Percentiles rank a stretch among this genome's conserved stretches.
These are phyloP conservation scores for Lathyrus oleraceus DNA, from an alignment of 306 rosid species.

Conservation along the genomic window DNA sequence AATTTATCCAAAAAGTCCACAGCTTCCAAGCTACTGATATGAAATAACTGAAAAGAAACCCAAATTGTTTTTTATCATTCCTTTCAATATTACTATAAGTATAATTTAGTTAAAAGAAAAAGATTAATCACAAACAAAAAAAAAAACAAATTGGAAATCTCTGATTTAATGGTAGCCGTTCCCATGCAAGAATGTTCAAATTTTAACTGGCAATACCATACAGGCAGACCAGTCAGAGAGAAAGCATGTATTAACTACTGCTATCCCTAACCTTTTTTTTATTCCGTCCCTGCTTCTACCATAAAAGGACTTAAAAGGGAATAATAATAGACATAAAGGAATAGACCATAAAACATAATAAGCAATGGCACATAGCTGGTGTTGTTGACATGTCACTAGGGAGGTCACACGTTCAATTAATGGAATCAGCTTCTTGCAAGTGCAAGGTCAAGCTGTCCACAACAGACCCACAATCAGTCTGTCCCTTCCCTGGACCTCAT, in stretches of 20 bases:
- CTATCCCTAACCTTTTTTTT: neutral
- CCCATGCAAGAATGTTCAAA: constrained; percentile 4
- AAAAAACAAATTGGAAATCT: neutral
- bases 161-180: neutral
- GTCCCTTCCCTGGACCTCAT: neutral
- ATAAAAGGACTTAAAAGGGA: neutral
- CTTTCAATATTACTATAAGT: constrained; percentile 12
- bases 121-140: neutral
- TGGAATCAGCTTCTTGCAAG: constrained; percentile 1
- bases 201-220: constrained; percentile 2
- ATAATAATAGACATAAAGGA: neutral
- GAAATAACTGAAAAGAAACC: constrained; percentile 52
- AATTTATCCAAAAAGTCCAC: constrained; percentile 76
- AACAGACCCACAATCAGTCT: neutral
- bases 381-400: neutral
- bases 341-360: neutral
- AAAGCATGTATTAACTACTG: neutral
- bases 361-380: neutral
- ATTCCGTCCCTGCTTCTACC: neutral
- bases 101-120: neutral
- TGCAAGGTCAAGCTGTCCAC: constrained; percentile 4
- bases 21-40: constrained; percentile 77
- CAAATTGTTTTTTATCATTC: constrained; percentile 29
- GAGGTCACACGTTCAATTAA: neutral
- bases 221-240: constrained; percentile 14